Evolutionary conservation across 805 yeast species (phyloP).

Genomic region (Metschnikowia gruessii): DNA sequence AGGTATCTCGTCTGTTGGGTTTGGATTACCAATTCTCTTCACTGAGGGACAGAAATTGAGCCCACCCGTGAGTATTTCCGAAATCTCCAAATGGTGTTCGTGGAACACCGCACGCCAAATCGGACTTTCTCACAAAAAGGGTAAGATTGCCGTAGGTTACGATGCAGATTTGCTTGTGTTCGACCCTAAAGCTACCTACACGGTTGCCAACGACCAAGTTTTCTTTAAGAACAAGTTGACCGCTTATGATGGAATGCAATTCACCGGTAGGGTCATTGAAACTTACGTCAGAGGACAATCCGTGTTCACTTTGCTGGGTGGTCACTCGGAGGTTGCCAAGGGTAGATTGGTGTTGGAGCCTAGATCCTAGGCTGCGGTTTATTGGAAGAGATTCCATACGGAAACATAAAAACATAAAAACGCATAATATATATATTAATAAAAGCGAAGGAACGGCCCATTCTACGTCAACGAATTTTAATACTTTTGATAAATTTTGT

Average conservation of each 20-base stretch:
- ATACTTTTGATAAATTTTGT: too few relatives aligned
- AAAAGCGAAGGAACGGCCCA: too few relatives aligned
- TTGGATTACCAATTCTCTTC: slow-evolving; percentile 78
- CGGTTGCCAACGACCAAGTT: slow-evolving; percentile 52
- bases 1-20: slow-evolving; percentile 89
- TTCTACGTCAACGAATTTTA: too few relatives aligned
- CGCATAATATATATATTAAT: too few relatives aligned
- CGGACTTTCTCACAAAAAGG: slow-evolving; percentile 72
- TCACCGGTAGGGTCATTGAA: slow-evolving; percentile 73
- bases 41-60: slow-evolving; percentile 62
- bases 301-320: slow-evolving; percentile 56
- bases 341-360: slow-evolving; percentile 64
- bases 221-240: slow-evolving; percentile 84
- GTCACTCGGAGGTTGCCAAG: slow-evolving; percentile 53
- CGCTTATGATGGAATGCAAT: slow-evolving; percentile 71
- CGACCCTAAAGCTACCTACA: slow-evolving; percentile 55
- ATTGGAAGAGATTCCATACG: too few relatives aligned
- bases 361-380: slow-evolving; percentile 27
- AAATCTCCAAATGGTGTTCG: slow-evolving; percentile 78
- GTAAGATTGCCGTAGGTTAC: slow-evolving; percentile 65
- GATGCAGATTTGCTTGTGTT: slow-evolving; percentile 90
- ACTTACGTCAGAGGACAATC: slow-evolving; percentile 76
- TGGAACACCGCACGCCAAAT: slow-evolving; percentile 82
- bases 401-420: too few relatives aligned
- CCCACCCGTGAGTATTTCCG: slow-evolving; percentile 51